Evolutionary conservation across 2,329 filamentous ascomycete genomes (phyloP).

Genomic region (Colletotrichum shisoi): DNA sequence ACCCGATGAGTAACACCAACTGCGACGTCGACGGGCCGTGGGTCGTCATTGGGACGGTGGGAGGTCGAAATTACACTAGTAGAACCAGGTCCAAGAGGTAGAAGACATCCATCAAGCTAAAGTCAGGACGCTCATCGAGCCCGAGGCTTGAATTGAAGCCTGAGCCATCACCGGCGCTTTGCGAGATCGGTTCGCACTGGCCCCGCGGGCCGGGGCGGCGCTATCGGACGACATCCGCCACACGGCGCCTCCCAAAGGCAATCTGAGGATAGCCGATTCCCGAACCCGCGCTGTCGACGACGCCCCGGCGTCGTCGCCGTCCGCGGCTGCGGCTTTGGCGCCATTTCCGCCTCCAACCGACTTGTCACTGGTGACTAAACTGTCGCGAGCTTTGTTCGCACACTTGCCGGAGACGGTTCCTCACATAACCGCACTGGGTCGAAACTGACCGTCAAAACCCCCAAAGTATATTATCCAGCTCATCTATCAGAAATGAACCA

Average conservation of each 20-base stretch:
- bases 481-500: no score
- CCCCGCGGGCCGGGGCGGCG: constrained; percentile 21
- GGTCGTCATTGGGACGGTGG: neutral
- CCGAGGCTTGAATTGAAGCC: neutral
- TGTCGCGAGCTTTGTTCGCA: no score
- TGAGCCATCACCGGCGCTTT: neutral
- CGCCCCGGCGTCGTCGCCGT: neutral
- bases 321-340: no score
- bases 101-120: constrained; percentile 7
- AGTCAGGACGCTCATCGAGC: neutral
- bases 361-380: no score
- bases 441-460: no score
- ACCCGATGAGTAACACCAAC: neutral
- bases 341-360: no score
- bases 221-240: constrained; percentile 24
- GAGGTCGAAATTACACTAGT: neutral
- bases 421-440: no score
- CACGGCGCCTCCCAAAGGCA: neutral
- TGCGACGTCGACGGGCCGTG: neutral
- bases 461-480: no score
- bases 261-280: no score
- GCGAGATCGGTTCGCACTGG: constrained; percentile 16
- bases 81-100: constrained; percentile 1
- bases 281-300: neutral
- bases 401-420: no score